Base-by-base conservation (phyloP, 73 alveolate species). In the Paramecium sonneborni region DNA sequence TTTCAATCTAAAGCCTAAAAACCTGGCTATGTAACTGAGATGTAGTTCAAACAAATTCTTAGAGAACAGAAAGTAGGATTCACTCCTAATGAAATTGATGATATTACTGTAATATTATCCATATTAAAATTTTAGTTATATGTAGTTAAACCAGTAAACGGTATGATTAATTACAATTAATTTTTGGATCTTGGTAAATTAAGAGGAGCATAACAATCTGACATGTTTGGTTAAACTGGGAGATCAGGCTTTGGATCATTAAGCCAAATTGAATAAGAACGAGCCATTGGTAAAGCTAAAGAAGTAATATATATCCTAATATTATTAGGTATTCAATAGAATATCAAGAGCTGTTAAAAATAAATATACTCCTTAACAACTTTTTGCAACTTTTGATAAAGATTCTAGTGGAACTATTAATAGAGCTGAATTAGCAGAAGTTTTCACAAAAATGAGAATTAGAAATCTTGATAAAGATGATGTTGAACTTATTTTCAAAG, bases 201-300 rank as follows among this genome's bases (percentile, higher is more conserved):
- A 4, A 79, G 90, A 79, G 90, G 90, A 11, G 15, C 21, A 41
- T 44, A 38, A 24, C 18, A 79, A 41, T 79, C 90, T 30, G 90
- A 79, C 9, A 18, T 79, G 21, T 79, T 79, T 79, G 90, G 90
- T 0, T 79, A 79, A 24, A 79, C 90, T 43, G 41, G 55, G 18
- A 46, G 48, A 32, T 79, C 90, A 41, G 74, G 44, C 1, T 43
- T 43, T 79, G 90, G 76, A 15, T 23, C 30, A 3, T 23, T 79
- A 24, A 24, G 58, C 14, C 38, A 79, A 79, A 79, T 79, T 2
- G 90, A 79, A 20, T 24, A 43, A 24, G 90, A 72, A 38, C 30
- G 86, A 72, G 86, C 86, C 76, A 79, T 79, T 41, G 90, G 74
- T 4, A 43, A 79, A 79, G 74, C 74, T 23, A 79, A 79, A 79